Conservation (phyloP, 306 rosid species). For the Acacia acuminata region DNA sequence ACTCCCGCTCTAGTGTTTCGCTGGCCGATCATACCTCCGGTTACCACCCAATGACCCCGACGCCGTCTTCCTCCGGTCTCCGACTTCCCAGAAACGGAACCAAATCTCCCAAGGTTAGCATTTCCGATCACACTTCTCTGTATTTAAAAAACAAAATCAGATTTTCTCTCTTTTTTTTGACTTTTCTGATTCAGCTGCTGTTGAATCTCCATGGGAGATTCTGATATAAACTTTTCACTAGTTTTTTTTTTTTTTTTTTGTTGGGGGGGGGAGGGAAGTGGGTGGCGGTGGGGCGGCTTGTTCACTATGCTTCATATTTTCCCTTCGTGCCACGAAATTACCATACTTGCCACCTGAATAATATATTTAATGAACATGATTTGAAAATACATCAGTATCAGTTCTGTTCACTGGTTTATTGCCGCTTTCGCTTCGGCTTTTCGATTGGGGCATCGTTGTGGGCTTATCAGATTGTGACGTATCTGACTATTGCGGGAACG, state of each 20-base stretch:
- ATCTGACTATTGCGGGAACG: slow-evolving; percentile 26
- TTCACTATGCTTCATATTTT: neutral
- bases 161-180: neutral
- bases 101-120: slow-evolving; percentile 77
- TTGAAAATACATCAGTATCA: slow-evolving; percentile 8
- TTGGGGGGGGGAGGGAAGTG: no score
- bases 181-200: slow-evolving; percentile 3
- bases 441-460: slow-evolving; percentile 34
- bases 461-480: slow-evolving; percentile 34
- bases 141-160: neutral
- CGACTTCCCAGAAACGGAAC: slow-evolving; percentile 55
- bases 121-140: slow-evolving; percentile 23
- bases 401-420: slow-evolving; percentile 14
- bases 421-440: slow-evolving; percentile 19
- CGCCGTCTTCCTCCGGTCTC: slow-evolving; percentile 61
- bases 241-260: neutral
- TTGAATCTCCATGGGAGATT: slow-evolving; percentile 42
- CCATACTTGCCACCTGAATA: neutral
- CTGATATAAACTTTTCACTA: slow-evolving; percentile 15
- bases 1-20: slow-evolving; percentile 35
- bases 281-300: neutral
- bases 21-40: slow-evolving; percentile 36
- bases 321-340: neutral
- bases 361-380: neutral
- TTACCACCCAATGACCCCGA: slow-evolving; percentile 49